Evolutionary conservation across 2,329 filamentous ascomycete species (phyloP).

Genomic region (Emergomyces pasteurianus): DNA sequence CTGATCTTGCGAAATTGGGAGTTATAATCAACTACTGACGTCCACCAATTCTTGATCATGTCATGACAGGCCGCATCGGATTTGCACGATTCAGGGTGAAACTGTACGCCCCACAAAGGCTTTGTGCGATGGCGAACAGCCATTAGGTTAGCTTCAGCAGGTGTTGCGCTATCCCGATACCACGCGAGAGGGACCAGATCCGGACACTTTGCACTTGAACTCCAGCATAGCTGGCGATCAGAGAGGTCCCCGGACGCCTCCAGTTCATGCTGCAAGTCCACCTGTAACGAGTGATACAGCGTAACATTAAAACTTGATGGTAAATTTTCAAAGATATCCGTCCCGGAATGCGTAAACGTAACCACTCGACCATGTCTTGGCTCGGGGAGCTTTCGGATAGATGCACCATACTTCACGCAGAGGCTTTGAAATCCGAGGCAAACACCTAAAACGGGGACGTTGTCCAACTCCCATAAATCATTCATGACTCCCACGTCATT

Average conservation of each 20-base stretch:
- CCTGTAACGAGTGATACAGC: constrained; percentile 59
- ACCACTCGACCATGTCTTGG: constrained; percentile 75
- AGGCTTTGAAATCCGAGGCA: constrained; percentile 83
- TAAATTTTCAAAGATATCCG: constrained; percentile 55
- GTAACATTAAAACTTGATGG: constrained; percentile 51
- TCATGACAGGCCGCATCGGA: constrained; percentile 48
- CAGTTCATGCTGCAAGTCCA: constrained; percentile 26
- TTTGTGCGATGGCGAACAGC: constrained; percentile 53
- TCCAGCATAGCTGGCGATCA: constrained; percentile 26
- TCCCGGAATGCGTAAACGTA: constrained; percentile 46
- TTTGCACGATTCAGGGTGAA: constrained; percentile 85
- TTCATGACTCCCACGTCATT: constrained; percentile 75
- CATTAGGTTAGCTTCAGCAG: constrained; percentile 52
- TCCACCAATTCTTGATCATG: constrained; percentile 67
- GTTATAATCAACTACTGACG: constrained; percentile 51
- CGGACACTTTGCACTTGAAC: constrained; percentile 21
- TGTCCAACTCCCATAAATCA: constrained; percentile 55
- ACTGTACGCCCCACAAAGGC: constrained; percentile 81
- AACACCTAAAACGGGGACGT: constrained; percentile 72
- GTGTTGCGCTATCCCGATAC: constrained; percentile 33
- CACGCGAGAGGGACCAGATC: constrained; percentile 50
- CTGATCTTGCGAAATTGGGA: constrained; percentile 16
- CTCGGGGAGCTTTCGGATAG: constrained; percentile 51
- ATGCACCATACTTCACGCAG: constrained; percentile 53
- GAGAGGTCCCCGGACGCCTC: constrained; percentile 26